Conservation (phyloP, 768 basidiomycete genomes). For the Boletus vermiculosoides region DNA sequence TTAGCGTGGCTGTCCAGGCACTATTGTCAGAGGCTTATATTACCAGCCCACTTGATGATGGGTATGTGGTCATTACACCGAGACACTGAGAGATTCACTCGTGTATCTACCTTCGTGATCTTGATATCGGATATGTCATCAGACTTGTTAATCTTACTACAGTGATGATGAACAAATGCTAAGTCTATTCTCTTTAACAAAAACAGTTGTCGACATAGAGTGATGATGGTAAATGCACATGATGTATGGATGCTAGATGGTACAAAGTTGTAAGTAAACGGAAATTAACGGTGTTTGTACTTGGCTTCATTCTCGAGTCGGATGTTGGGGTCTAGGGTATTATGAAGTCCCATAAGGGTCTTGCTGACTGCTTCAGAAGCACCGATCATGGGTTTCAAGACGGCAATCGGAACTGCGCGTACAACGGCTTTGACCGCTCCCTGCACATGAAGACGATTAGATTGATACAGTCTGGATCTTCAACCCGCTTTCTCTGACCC, state of each 20-base stretch:
- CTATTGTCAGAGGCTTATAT: constrained; percentile 30
- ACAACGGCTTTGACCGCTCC: constrained; percentile 93
- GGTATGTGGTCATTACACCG: constrained; percentile 29
- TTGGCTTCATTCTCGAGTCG: constrained; percentile 87
- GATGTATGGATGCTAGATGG: constrained; percentile 17
- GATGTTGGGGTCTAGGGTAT: constrained; percentile 84
- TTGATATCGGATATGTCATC: not conserved
- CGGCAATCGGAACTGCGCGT: constrained; percentile 95
- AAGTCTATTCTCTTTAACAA: not conserved
- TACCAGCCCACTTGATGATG: constrained; percentile 32
- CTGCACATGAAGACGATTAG: constrained; percentile 39
- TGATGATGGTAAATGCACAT: constrained; percentile 11
- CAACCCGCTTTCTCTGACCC: constrained; percentile 20
- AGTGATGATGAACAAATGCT: not conserved
- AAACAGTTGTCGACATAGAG: not conserved
- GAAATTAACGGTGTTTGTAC: constrained; percentile 74
- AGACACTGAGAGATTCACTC: constrained; percentile 13
- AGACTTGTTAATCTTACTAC: not conserved
- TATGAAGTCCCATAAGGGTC: constrained; percentile 90
- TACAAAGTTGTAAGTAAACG: constrained; percentile 20
- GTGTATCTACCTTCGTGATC: not conserved
- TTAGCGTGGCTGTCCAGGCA: constrained; percentile 21
- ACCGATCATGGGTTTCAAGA: constrained; percentile 97
- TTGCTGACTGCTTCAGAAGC: constrained; percentile 96
- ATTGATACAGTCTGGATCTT: not conserved